phyloP scores from a whole-genome alignment of 1,284 basidiomycete genomes.

The Ganoderma resinaceum region DNA sequence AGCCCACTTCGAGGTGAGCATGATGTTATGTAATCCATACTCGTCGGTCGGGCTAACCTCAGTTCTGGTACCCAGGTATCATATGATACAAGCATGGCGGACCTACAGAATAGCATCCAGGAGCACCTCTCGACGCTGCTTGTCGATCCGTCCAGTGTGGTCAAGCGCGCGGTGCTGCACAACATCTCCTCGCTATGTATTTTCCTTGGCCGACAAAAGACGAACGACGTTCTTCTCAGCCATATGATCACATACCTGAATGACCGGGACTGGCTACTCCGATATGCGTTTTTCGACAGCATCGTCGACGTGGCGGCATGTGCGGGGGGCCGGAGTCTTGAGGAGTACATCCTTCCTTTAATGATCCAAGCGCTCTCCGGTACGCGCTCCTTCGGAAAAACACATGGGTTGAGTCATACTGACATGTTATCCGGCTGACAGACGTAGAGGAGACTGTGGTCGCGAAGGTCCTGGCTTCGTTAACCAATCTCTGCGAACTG shows the following conservation, averaged over 20 bases:
- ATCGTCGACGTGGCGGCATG: slow-evolving; percentile 95
- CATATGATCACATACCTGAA: slow-evolving; percentile 99
- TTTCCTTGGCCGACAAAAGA: slow-evolving; percentile 91
- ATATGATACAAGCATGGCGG: slow-evolving; percentile 86
- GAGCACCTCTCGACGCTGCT: slow-evolving; percentile 85
- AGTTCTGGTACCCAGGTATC: slow-evolving; percentile 65
- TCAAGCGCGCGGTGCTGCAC: slow-evolving; percentile 78
- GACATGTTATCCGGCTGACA: slow-evolving; percentile 57
- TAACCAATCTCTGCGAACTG: slow-evolving; percentile 87
- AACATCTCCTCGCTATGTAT: slow-evolving; percentile 90
- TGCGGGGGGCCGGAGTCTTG: slow-evolving; percentile 85
- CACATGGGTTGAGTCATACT: neutral
- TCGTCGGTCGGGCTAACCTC: slow-evolving; percentile 11
- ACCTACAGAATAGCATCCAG: slow-evolving; percentile 87
- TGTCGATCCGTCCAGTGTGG: slow-evolving; percentile 78
- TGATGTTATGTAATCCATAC: slow-evolving; percentile 9
- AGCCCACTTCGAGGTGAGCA: slow-evolving; percentile 72
- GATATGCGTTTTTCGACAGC: slow-evolving; percentile 94
- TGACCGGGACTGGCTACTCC: slow-evolving; percentile 91
- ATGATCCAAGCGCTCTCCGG: slow-evolving; percentile 94
- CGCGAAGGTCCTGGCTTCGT: slow-evolving; percentile 83
- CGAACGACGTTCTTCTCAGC: slow-evolving; percentile 93
- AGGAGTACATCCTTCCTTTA: slow-evolving; percentile 91
- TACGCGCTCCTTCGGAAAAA: slow-evolving; percentile 38
- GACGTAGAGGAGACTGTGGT: slow-evolving; percentile 96